These are phyloP conservation scores for Rickenella mellea DNA, from an alignment of 768 basidiomycete species.

Conservation along the genomic window DNA sequence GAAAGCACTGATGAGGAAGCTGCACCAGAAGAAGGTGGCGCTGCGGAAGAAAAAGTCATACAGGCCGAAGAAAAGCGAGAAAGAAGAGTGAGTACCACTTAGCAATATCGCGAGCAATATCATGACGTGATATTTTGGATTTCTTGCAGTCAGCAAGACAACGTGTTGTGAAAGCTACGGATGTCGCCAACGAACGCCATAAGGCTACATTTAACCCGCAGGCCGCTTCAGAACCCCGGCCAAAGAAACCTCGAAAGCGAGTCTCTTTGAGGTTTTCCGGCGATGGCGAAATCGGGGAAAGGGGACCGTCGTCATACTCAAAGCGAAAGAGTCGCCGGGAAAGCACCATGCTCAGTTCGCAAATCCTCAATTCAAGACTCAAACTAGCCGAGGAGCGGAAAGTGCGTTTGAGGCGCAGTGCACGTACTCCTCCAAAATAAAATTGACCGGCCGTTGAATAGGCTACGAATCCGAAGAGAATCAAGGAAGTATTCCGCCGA, in stretches of 20 bases:
- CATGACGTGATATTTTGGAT: constrained; percentile 3
- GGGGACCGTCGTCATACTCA: constrained; percentile 27
- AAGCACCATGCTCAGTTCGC: constrained; percentile 61
- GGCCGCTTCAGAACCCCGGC: constrained; percentile 14
- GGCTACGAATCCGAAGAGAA: constrained; percentile 50
- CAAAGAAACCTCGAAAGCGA: constrained; percentile 30
- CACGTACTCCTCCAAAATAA: background rate
- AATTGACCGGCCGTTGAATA: background rate
- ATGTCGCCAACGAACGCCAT: constrained; percentile 57
- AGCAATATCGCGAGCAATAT: constrained; percentile 31
- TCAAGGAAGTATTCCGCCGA: constrained; percentile 38
- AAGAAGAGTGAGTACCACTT: constrained; percentile 8
- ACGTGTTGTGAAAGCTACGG: constrained; percentile 53
- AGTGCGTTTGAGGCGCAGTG: constrained; percentile 23
- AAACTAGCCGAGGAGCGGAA: constrained; percentile 57
- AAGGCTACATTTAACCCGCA: constrained; percentile 61
- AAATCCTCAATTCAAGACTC: constrained; percentile 7
- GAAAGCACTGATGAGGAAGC: constrained; percentile 71
- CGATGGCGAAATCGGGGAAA: constrained; percentile 55
- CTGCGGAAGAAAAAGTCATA: constrained; percentile 42
- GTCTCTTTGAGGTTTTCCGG: constrained; percentile 47
- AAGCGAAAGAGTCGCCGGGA: constrained; percentile 53
- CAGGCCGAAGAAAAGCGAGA: constrained; percentile 50
- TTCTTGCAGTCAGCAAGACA: constrained; percentile 38
- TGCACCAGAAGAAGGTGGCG: constrained; percentile 41